phyloP scores from a whole-genome alignment of 805 yeast species.

The Candida nemodendra region DNA sequence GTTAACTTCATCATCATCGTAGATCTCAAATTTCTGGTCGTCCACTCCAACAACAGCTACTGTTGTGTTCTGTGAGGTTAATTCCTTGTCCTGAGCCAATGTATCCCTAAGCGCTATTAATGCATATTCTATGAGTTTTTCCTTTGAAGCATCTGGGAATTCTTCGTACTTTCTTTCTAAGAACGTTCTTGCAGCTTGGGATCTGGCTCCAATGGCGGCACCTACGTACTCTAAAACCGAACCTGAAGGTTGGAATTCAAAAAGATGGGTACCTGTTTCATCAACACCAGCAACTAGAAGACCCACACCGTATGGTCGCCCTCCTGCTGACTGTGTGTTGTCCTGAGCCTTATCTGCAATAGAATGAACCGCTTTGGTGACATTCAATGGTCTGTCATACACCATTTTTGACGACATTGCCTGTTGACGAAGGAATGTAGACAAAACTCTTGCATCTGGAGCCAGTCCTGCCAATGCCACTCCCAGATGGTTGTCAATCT shows the following conservation, averaged over 20 bases:
- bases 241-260: constrained; percentile 96
- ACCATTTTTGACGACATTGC: constrained; percentile 86
- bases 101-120: constrained; percentile 92
- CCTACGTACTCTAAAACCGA: constrained; percentile 88
- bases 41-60: constrained; percentile 91
- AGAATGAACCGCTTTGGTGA: constrained; percentile 76
- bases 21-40: constrained; percentile 59
- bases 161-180: constrained; percentile 80
- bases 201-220: constrained; percentile 96
- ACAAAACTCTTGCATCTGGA: constrained; percentile 94
- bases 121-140: constrained; percentile 80
- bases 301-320: constrained; percentile 98
- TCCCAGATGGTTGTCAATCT: constrained; percentile 92
- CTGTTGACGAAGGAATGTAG: constrained; percentile 85
- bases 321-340: constrained; percentile 93
- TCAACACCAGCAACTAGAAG: constrained; percentile 86
- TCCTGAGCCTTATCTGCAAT: constrained; percentile 97
- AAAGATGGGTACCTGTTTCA: constrained; percentile 89
- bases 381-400: constrained; percentile 80
- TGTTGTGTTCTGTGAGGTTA: constrained; percentile 79
- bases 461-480: constrained; percentile 96
- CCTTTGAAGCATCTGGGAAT: constrained; percentile 58
- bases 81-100: constrained; percentile 88
- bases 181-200: constrained; percentile 97
- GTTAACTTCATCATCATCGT: constrained; percentile 84